Conservation (phyloP, 2,329 filamentous ascomycete species). For the Colletotrichum orbiculare region DNA sequence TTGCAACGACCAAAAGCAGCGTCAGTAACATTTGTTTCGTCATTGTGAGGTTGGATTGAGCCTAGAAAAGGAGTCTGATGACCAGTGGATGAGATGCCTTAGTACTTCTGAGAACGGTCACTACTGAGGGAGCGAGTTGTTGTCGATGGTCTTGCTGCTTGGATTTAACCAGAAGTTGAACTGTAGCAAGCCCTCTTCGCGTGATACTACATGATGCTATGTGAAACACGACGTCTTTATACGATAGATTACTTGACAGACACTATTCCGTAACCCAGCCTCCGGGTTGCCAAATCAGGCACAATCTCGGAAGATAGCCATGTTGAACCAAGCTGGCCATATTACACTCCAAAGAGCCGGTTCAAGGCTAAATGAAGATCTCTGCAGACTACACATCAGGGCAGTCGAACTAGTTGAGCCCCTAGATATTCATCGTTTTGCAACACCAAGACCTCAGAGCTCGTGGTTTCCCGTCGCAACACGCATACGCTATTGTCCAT, state of each 20-base stretch:
- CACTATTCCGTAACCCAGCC: background rate
- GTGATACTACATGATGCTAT: too few relatives aligned
- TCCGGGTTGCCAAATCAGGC: slow-evolving; percentile 13
- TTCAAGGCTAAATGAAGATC: slow-evolving; percentile 30
- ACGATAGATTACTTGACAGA: background rate
- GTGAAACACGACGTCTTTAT: background rate
- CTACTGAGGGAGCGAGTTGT: too few relatives aligned
- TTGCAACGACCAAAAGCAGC: background rate
- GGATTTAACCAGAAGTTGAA: too few relatives aligned
- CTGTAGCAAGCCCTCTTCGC: accelerated
- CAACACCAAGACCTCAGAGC: too few relatives aligned
- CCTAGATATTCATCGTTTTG: too few relatives aligned
- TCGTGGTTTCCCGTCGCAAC: too few relatives aligned
- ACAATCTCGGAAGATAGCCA: slow-evolving; percentile 4
- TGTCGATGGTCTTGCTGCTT: too few relatives aligned
- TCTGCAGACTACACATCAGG: background rate
- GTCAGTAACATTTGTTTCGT: background rate
- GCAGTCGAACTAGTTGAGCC: background rate
- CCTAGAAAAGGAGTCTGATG: too few relatives aligned
- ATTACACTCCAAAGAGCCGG: background rate
- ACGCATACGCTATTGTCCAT: too few relatives aligned
- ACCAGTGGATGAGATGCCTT: too few relatives aligned
- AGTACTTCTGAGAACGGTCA: too few relatives aligned
- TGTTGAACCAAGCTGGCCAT: background rate
- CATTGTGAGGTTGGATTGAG: background rate